These are phyloP conservation scores for Podospora bellae-mahoneyi DNA, from an alignment of 495 filamentous ascomycete species.

Conservation along the genomic window DNA sequence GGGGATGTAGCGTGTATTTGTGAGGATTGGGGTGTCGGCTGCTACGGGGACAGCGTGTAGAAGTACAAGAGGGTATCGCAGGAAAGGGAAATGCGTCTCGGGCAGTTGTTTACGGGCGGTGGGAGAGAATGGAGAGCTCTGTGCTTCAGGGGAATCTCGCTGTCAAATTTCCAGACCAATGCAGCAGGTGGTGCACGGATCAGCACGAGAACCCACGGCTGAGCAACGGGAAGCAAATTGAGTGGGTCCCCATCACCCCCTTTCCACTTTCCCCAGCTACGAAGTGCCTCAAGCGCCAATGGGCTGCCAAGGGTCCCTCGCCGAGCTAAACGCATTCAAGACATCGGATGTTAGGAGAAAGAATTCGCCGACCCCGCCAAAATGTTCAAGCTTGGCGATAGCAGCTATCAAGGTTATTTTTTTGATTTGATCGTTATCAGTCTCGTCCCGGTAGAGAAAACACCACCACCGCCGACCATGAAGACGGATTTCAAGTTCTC, in stretches of 20 bases:
- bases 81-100: constrained; percentile 23
- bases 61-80: constrained; percentile 22
- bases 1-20: constrained; percentile 14
- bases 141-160: constrained; percentile 40
- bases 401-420: constrained; percentile 14
- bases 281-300: neutral
- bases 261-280: constrained; percentile 31
- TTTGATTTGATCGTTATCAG: constrained; percentile 3
- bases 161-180: constrained; percentile 42
- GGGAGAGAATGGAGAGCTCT: constrained; percentile 25
- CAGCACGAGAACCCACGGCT: constrained; percentile 13
- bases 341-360: constrained; percentile 27
- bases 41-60: constrained; percentile 20
- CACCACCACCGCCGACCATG: constrained; percentile 56
- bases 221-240: constrained; percentile 16
- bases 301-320: constrained; percentile 16
- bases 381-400: constrained; percentile 29
- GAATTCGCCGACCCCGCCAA: constrained; percentile 35
- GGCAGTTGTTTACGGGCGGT: constrained; percentile 26
- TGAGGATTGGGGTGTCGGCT: constrained; percentile 16
- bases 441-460: constrained; percentile 19
- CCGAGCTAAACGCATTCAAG: constrained; percentile 10
- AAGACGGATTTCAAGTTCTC: constrained; percentile 98
- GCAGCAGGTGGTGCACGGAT: constrained; percentile 24
- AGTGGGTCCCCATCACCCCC: constrained; percentile 21